These are phyloP conservation scores for Salvia hispanica DNA, from an alignment of 257 asterid genomes.

Conservation along the genomic window DNA sequence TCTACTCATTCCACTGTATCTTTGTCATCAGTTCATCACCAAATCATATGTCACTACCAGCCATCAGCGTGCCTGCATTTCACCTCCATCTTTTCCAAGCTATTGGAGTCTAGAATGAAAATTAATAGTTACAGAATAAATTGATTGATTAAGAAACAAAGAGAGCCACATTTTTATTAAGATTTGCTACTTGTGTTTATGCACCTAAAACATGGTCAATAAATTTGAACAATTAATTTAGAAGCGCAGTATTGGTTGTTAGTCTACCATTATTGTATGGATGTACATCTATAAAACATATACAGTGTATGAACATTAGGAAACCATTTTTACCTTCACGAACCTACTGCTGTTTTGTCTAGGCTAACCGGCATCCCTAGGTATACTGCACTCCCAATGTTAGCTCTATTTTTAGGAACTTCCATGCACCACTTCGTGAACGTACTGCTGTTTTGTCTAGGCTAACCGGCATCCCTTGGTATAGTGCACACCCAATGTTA, in stretches of 20 bases:
- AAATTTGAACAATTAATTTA: neutral
- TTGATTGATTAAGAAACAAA: neutral
- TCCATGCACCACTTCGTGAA: neutral
- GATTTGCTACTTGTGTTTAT: neutral
- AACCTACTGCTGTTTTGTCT: slow-evolving; percentile 18
- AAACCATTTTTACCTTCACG: neutral
- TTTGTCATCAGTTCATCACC: neutral
- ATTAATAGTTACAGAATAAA: neutral
- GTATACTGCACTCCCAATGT: slow-evolving; percentile 13
- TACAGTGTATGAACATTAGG: too few species aligned
- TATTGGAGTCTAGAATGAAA: neutral
- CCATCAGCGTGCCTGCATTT: neutral
- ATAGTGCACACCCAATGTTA: slow-evolving; percentile 18
- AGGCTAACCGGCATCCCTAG: slow-evolving; percentile 16
- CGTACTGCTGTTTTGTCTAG: slow-evolving; percentile 19
- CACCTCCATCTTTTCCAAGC: neutral
- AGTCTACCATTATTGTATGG: too few species aligned
- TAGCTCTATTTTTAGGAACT: neutral
- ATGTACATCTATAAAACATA: too few species aligned
- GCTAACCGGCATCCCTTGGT: slow-evolving; percentile 13
- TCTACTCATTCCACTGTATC: too few species aligned
- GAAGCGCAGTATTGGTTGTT: too few species aligned
- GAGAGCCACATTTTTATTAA: neutral
- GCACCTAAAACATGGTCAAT: neutral
- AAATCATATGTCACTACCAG: neutral